phyloP scores from a whole-genome alignment of 2,329 filamentous ascomycete species.

The Orbilia quercus region DNA sequence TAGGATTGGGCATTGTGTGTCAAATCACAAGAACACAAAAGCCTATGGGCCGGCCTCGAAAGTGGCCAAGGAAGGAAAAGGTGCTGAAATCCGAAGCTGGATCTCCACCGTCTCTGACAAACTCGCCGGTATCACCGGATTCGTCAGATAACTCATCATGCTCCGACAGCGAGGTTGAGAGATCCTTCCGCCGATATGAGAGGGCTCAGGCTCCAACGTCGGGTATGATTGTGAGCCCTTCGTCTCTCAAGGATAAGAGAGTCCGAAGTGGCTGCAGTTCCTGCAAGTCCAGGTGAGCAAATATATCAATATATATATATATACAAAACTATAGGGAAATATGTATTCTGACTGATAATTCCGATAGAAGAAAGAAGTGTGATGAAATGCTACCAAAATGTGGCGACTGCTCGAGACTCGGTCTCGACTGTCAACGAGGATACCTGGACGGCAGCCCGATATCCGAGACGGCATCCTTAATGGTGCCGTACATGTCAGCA shows the following conservation, averaged over 20 bases:
- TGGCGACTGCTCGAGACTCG: conserved; percentile 52
- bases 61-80: conserved; percentile 55
- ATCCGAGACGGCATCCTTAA: conserved; percentile 20
- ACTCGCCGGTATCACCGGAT: conserved; percentile 50
- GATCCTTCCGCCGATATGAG: conserved; percentile 50
- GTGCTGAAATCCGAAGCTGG: conserved; percentile 49
- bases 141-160: conserved; percentile 54
- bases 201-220: conserved; percentile 45
- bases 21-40: conserved; percentile 57
- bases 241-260: conserved; percentile 51
- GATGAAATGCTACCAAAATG: conserved; percentile 55
- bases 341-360: conserved; percentile 12
- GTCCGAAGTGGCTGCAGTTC: conserved; percentile 54
- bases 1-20: conserved; percentile 56
- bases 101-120: conserved; percentile 49
- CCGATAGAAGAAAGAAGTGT: conserved; percentile 56
- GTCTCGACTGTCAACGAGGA: conserved; percentile 49
- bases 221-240: conserved; percentile 49
- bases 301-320: neutral
- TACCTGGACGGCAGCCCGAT: conserved; percentile 49
- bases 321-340: neutral
- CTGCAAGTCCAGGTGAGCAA: conserved; percentile 54
- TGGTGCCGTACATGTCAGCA: conserved; percentile 45
- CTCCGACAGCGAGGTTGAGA: conserved; percentile 51
- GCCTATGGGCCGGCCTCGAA: conserved; percentile 57